phyloP scores from a whole-genome alignment of 345 rosid genomes.

The Brassica nigra region DNA sequence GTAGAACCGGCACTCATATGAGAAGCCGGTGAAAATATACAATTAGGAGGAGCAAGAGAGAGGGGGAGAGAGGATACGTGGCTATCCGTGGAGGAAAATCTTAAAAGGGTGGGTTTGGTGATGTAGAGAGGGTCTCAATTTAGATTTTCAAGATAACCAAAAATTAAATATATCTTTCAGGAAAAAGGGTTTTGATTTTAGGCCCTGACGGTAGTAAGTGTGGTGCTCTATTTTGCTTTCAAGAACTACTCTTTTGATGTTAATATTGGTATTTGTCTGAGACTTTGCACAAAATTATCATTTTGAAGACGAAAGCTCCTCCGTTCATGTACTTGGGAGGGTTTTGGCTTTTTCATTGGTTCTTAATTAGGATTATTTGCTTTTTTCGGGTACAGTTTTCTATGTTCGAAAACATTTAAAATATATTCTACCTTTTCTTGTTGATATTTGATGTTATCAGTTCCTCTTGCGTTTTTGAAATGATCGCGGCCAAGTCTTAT shows the following conservation, averaged over 20 bases:
- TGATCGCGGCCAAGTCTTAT: background rate
- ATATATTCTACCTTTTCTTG: background rate
- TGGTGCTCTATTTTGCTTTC: constrained; percentile 26
- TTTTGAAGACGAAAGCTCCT: constrained; percentile 30
- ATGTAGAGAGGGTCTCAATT: constrained; percentile 26
- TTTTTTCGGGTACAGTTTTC: constrained; percentile 33
- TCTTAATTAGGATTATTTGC: constrained; percentile 24
- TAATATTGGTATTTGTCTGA: constrained; percentile 24
- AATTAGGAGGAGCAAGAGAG: constrained; percentile 23
- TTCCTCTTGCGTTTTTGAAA: background rate
- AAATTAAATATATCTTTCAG: constrained; percentile 12
- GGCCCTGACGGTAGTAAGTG: constrained; percentile 35
- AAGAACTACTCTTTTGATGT: constrained; percentile 27
- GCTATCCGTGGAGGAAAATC: constrained; percentile 24
- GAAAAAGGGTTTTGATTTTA: constrained; percentile 38
- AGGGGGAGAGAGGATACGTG: background rate
- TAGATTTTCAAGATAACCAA: constrained; percentile 20
- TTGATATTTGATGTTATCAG: background rate
- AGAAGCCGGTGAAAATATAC: constrained; percentile 46
- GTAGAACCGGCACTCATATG: constrained; percentile 41
- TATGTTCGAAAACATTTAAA: constrained; percentile 2
- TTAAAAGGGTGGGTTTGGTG: constrained; percentile 28
- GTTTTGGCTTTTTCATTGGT: constrained; percentile 26
- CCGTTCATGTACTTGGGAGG: constrained; percentile 31
- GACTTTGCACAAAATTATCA: constrained; percentile 11